Percentiles rank a stretch among this genome's conserved stretches.
Conservation (phyloP, 2,329 filamentous ascomycete species). For the Ophiostoma triangulosporum region DNA sequence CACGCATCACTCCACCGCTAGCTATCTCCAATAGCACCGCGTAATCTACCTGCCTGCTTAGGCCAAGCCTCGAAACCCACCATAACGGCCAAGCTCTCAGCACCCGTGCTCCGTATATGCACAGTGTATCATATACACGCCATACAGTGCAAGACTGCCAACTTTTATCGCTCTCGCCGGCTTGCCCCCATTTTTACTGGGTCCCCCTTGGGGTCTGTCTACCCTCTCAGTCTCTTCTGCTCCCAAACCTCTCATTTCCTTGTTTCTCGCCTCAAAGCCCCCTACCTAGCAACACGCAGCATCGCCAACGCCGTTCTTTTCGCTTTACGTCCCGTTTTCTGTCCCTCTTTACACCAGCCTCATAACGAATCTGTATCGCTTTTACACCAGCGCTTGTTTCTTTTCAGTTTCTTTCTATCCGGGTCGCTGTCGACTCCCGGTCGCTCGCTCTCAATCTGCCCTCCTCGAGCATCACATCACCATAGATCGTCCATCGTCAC, state of each 20-base stretch:
- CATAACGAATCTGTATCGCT: neutral
- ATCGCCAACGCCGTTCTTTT: neutral
- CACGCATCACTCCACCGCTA: too few relatives aligned
- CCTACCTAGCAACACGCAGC: neutral
- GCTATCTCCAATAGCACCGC: too few relatives aligned
- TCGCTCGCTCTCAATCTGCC: neutral
- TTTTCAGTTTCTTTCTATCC: too few relatives aligned
- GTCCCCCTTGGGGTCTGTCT: neutral
- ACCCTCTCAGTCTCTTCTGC: neutral
- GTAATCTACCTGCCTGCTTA: neutral
- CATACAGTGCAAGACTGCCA: conserved; percentile 1
- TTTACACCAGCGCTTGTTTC: neutral
- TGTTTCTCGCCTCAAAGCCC: neutral
- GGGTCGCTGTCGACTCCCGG: too few relatives aligned
- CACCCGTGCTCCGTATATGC: neutral
- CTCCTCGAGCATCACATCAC: neutral
- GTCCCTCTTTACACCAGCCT: neutral
- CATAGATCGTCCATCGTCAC: neutral
- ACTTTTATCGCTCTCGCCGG: conserved; percentile 7
- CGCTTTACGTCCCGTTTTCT: neutral
- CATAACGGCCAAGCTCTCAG: conserved; percentile 2
- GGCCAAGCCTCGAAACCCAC: conserved; percentile 2
- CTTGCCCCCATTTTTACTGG: neutral
- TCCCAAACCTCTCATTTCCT: neutral
- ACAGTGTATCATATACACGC: neutral